Evolutionary conservation across 371 early-diverging fungal genomes (phyloP).

Genomic region (Mortierella sp.): DNA sequence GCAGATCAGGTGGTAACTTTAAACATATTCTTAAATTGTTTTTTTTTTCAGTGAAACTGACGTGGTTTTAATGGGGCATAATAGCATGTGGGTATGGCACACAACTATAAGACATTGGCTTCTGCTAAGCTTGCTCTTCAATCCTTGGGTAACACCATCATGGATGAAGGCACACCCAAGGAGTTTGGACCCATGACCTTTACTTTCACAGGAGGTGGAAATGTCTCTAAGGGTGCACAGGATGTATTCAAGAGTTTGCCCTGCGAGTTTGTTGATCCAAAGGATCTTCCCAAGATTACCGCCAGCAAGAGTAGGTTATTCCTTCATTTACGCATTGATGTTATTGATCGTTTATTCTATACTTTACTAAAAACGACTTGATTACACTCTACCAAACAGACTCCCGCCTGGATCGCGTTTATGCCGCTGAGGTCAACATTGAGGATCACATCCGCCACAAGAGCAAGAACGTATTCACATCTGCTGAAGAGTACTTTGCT

Average conservation of each 20-base stretch:
- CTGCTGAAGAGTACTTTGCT: constrained; percentile 76
- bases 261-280: constrained; percentile 90
- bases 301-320: constrained; percentile 70
- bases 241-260: constrained; percentile 93
- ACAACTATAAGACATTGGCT: constrained; percentile 85
- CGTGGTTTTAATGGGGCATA: not conserved
- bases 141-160: constrained; percentile 83
- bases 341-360: not conserved
- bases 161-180: constrained; percentile 87
- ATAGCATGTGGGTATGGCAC: constrained; percentile 87
- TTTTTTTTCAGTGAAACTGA: too few species aligned
- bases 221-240: constrained; percentile 94
- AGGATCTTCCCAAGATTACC: constrained; percentile 80
- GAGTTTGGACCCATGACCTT: constrained; percentile 92
- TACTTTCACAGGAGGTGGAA: constrained; percentile 95
- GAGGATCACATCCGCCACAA: constrained; percentile 86
- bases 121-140: constrained; percentile 84
- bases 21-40: too few species aligned
- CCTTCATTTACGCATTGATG: not conserved
- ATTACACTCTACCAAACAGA: constrained; percentile 16
- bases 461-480: constrained; percentile 69
- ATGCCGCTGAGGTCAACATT: constrained; percentile 82
- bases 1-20: not conserved
- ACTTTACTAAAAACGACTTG: not conserved
- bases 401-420: constrained; percentile 64